These are phyloP conservation scores for Phellinidium pouzarii DNA, from an alignment of 1,284 basidiomycete species.

Conservation along the genomic window DNA sequence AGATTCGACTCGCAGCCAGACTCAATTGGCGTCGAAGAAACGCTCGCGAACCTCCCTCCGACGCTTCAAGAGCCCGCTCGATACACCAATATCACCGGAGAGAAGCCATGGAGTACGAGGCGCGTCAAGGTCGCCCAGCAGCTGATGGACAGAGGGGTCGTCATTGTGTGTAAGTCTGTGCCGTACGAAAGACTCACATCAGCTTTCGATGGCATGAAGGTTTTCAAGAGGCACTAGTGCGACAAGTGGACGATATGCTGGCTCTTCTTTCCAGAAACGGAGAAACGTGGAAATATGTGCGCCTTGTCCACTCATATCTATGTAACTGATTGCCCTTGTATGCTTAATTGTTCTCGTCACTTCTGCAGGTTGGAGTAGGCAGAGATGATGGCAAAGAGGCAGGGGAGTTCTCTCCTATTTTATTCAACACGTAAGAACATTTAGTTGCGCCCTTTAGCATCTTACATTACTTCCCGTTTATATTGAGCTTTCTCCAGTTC, in stretches of 20 bases:
- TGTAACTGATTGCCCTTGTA: background rate
- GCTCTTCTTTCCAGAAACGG: constrained; percentile 44
- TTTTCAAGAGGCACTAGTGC: constrained; percentile 54
- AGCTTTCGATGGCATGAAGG: constrained; percentile 32
- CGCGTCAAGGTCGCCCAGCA: constrained; percentile 42
- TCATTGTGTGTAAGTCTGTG: constrained; percentile 31
- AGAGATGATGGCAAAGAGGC: constrained; percentile 49
- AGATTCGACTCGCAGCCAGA: constrained; percentile 48
- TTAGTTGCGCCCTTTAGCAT: background rate
- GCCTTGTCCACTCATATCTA: background rate
- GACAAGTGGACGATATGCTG: constrained; percentile 54
- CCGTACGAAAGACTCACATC: background rate
- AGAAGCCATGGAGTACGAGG: constrained; percentile 48
- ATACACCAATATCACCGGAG: constrained; percentile 30
- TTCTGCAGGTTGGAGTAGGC: constrained; percentile 48
- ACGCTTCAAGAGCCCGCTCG: constrained; percentile 32
- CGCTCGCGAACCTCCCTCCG: constrained; percentile 37
- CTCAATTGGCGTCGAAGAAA: constrained; percentile 41
- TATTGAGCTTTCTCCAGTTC: constrained; percentile 25
- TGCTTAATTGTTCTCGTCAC: background rate
- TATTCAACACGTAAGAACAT: constrained; percentile 44
- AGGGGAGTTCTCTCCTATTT: constrained; percentile 62
- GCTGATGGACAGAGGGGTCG: constrained; percentile 34
- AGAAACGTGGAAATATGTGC: constrained; percentile 40
- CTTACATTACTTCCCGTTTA: background rate